These are phyloP conservation scores for Lichtheimia ornata DNA, from an alignment of 371 early-diverging fungal genomes.

Conservation along the genomic window DNA sequence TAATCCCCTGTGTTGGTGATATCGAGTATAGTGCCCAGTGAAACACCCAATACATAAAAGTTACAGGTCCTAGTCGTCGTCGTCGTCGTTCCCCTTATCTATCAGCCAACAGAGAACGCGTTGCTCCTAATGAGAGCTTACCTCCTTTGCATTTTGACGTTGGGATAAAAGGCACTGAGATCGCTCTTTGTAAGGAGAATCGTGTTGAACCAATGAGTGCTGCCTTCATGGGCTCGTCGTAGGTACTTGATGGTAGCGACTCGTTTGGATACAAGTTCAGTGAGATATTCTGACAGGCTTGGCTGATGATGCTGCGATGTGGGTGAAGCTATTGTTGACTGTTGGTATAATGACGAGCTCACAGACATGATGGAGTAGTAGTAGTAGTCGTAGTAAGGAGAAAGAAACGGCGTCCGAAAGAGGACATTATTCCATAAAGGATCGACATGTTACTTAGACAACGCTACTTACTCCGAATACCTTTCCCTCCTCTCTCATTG, in stretches of 20 bases:
- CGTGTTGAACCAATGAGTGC: conserved; percentile 62
- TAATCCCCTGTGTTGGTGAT: conserved; percentile 66
- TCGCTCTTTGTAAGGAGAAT: conserved; percentile 58
- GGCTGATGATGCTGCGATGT: conserved; percentile 22
- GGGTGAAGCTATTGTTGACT: not conserved
- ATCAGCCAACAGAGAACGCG: not conserved
- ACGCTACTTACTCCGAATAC: too few relatives aligned
- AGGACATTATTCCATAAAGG: too few relatives aligned
- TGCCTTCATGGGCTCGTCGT: conserved; percentile 56
- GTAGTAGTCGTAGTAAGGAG: too few relatives aligned
- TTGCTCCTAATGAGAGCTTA: conserved; percentile 3
- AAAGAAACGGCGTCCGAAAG: too few relatives aligned
- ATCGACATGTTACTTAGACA: too few relatives aligned
- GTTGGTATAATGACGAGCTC: conserved; percentile 8
- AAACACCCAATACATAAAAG: conserved; percentile 66
- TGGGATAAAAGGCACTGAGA: conserved; percentile 39
- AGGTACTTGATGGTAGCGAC: conserved; percentile 69
- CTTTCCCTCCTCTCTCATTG: too few relatives aligned
- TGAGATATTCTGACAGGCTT: conserved; percentile 46
- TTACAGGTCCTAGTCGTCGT: conserved; percentile 47
- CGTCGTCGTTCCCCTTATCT: too few relatives aligned
- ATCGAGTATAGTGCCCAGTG: conserved; percentile 64
- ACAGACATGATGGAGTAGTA: conserved; percentile 10
- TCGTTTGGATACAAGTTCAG: conserved; percentile 67
- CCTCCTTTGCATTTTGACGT: conserved; percentile 46